These are phyloP conservation scores for Colletotrichum aenigma DNA, from an alignment of 2,329 filamentous ascomycete genomes.

Conservation along the genomic window DNA sequence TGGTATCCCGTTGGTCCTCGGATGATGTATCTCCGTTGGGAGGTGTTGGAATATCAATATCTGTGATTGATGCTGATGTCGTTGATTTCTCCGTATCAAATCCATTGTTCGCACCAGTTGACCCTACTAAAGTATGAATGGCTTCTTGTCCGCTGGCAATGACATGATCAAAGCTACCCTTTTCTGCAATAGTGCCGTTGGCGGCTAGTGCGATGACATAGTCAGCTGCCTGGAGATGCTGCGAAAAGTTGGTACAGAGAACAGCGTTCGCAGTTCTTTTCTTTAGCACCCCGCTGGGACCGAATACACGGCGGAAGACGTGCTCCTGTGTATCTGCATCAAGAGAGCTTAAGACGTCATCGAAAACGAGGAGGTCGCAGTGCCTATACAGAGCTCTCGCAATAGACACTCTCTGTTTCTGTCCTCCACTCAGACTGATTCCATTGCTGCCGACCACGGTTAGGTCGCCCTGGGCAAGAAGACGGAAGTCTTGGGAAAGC, in stretches of 20 bases:
- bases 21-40: not conserved
- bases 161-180: conserved; percentile 41
- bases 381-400: conserved; percentile 35
- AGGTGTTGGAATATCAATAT: not conserved
- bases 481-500: conserved; percentile 32
- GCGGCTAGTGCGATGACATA: conserved; percentile 44
- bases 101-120: not conserved
- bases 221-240: not conserved
- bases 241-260: not conserved
- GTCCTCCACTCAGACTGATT: conserved; percentile 45
- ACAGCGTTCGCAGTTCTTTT: not conserved
- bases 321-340: conserved; percentile 35
- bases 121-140: conserved; percentile 33
- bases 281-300: conserved; percentile 19
- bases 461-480: conserved; percentile 36
- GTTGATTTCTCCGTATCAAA: not conserved
- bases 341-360: conserved; percentile 38
- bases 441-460: conserved; percentile 44
- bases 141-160: conserved; percentile 36
- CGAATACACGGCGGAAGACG: conserved; percentile 33
- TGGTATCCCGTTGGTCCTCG: not conserved
- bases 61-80: not conserved
- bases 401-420: conserved; percentile 28
- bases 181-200: conserved; percentile 42
- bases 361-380: conserved; percentile 32